Evolutionary conservation across 345 rosid genomes (phyloP), one percentile per base, ranked within the genome.

Genomic region (Rhodomyrtus tomentosa): DNA sequence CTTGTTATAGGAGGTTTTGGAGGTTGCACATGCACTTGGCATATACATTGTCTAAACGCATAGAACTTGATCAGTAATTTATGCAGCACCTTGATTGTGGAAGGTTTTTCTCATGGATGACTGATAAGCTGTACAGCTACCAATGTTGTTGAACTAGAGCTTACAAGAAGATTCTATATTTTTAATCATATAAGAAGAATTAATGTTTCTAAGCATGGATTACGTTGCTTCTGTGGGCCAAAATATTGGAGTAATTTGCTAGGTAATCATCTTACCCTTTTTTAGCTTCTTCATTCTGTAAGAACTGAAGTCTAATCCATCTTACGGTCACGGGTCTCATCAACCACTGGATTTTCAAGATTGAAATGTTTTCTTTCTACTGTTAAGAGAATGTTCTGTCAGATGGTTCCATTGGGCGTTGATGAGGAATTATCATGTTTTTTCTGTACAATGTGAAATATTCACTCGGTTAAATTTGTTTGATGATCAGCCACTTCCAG

Each of bases 401-500:
- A 68, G 45, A 36, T 68, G 25, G 79, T 36, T 32, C 79, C 79
- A 36, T 68, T 32, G 79, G 79, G 79, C 10, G 13, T 68, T 36
- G 79, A 36, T 1, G 3, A 2, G 79, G 10, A 68, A 68, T 36
- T 18, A 68, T 18, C 25, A 36, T 68, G 79, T 68, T 36, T 25
- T 53, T 81, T 51, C 5, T 81, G 13, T 29, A 29, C 12, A 27
- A 42, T 48, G 25, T 4, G 32, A 59, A 4, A 56, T 40, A 25
- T 18, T n/a, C 14, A 59, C 81, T 49, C 29, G 24, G 14, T 52
- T 32, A 36, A 68, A 68, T 36, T 18, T 85, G 42, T 81, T 50
- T 51, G 79, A 22, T 88, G 55, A 83, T 84, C 93, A 95, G 99
- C 96, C 98, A 22, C 96, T 94, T 90, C 98, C 98, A 74, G 98